A percentile compares a stretch with the other conserved stretches of the same genome.
Evolutionary conservation across 2,329 filamentous ascomycete species (phyloP).

Genomic region (Dothistroma septosporum): DNA sequence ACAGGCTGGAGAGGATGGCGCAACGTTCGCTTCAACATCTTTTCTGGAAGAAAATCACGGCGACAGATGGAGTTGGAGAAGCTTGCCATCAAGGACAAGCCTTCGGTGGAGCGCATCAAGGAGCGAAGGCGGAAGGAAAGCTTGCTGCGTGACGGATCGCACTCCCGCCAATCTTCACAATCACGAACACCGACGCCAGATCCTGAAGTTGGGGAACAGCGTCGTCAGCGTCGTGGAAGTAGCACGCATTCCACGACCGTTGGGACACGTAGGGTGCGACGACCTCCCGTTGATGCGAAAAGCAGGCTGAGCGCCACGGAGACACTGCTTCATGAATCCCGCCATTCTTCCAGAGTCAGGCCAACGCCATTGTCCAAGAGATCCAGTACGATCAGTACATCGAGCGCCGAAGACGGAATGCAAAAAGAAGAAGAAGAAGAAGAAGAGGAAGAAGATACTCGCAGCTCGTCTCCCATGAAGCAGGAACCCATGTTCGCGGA

Average conservation of each 20-base stretch:
- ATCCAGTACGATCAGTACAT: conserved; percentile 20
- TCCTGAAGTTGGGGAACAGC: conserved; percentile 15
- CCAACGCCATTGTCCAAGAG: conserved; percentile 17
- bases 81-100: conserved; percentile 28
- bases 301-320: conserved; percentile 30
- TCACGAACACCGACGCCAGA: conserved; percentile 28
- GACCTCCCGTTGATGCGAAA: conserved; percentile 16
- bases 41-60: conserved; percentile 25
- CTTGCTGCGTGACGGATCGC: conserved; percentile 24
- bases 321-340: conserved; percentile 25
- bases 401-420: conserved; percentile 16
- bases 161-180: conserved; percentile 23
- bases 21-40: conserved; percentile 28
- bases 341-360: conserved; percentile 4
- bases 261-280: conserved; percentile 22
- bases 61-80: conserved; percentile 30
- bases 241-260: conserved; percentile 18
- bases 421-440: conserved; percentile 18
- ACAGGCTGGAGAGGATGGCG: conserved; percentile 63
- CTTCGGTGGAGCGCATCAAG: conserved; percentile 16
- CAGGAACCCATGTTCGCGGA: conserved; percentile 19
- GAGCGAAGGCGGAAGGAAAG: conserved; percentile 21
- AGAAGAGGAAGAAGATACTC: conserved; percentile 13
- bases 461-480: conserved; percentile 7
- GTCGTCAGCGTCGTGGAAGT: conserved; percentile 26